Conservation (phyloP, 2,329 filamentous ascomycete genomes). For the Zymoseptoria passerinii region DNA sequence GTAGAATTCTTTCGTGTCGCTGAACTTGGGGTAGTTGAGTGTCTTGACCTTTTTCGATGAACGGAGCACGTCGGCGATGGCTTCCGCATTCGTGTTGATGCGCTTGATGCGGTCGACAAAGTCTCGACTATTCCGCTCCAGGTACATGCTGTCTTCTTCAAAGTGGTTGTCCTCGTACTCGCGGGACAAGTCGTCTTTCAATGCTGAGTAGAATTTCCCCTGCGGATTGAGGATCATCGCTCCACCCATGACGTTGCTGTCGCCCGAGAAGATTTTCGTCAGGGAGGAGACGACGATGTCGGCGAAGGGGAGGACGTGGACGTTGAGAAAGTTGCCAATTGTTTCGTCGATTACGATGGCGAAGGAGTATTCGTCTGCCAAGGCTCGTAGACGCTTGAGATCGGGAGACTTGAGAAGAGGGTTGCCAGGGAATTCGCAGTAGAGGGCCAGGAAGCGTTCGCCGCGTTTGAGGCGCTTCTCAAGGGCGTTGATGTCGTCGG, state of each 20-base stretch:
- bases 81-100: conserved; percentile 78
- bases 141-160: conserved; percentile 87
- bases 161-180: conserved; percentile 87
- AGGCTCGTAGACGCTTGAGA: conserved; percentile 64
- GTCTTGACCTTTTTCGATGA: conserved; percentile 59
- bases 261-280: conserved; percentile 94
- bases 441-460: conserved; percentile 71
- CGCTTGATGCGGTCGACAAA: conserved; percentile 74
- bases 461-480: conserved; percentile 62
- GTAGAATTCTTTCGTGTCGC: conserved; percentile 61
- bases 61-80: conserved; percentile 64
- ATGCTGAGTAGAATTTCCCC: conserved; percentile 56
- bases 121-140: conserved; percentile 93
- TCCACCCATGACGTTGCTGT: conserved; percentile 97
- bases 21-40: conserved; percentile 81
- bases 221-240: conserved; percentile 56
- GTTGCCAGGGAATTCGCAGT: conserved; percentile 93
- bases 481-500: conserved; percentile 73
- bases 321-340: conserved; percentile 91
- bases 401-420: conserved; percentile 80
- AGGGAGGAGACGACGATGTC: conserved; percentile 91
- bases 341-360: conserved; percentile 91
- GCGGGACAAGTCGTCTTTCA: conserved; percentile 58
- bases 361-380: conserved; percentile 81
- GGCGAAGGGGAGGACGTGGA: conserved; percentile 80